Percentiles rank a stretch among this genome's conserved stretches.
These are phyloP conservation scores for Nemophila menziesii DNA, from an alignment of 257 asterid species.

Conservation along the genomic window DNA sequence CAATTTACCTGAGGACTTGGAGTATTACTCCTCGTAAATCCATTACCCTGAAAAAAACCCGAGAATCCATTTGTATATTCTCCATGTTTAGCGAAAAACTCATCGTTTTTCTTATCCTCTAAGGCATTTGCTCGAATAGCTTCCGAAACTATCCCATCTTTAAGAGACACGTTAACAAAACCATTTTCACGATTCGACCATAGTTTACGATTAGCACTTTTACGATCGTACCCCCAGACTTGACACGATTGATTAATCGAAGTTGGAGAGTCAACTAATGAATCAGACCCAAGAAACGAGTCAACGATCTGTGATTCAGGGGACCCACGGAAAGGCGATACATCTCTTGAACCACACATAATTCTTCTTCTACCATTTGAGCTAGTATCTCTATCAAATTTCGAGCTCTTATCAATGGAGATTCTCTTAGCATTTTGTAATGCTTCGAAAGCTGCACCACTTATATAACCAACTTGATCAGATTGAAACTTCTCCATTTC, in stretches of 20 bases:
- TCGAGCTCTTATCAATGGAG: constrained; percentile 31
- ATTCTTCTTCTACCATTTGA: constrained; percentile 30
- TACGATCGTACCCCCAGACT: constrained; percentile 20
- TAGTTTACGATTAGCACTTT: constrained; percentile 66
- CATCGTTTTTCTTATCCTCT: constrained; percentile 32
- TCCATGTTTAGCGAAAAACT: constrained; percentile 23
- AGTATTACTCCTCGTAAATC: constrained; percentile 37
- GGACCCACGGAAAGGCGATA: constrained; percentile 44
- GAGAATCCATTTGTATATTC: constrained; percentile 34
- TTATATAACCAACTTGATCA: constrained; percentile 70
- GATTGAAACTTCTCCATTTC: constrained; percentile 81
- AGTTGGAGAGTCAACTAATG: constrained; percentile 46
- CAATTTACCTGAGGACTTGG: constrained; percentile 80
- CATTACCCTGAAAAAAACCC: constrained; percentile 49
- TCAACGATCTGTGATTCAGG: constrained; percentile 79
- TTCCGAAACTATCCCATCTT: constrained; percentile 73
- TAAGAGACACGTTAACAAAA: constrained; percentile 58
- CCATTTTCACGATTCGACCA: constrained; percentile 55
- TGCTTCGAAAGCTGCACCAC: constrained; percentile 91
- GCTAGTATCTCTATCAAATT: constrained; percentile 35
- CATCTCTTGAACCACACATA: constrained; percentile 30
- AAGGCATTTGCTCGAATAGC: constrained; percentile 22
- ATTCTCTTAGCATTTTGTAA: constrained; percentile 61
- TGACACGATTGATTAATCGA: constrained; percentile 39
- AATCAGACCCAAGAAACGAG: constrained; percentile 46